phyloP scores from a whole-genome alignment of 2,329 filamentous ascomycete species.

The Drechslerella dactyloides region DNA sequence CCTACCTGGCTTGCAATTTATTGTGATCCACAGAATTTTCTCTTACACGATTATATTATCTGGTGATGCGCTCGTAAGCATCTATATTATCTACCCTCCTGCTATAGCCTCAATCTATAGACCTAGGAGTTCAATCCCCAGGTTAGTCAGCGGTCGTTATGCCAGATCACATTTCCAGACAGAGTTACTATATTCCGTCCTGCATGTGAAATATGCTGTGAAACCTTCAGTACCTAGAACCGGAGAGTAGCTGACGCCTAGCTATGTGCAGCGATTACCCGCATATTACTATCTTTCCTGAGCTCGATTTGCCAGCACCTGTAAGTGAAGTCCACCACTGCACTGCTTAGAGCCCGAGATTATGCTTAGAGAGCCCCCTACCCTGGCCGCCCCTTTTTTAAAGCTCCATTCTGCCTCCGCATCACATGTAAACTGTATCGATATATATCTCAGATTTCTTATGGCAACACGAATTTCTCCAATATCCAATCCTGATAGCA shows the following conservation, averaged over 20 bases:
- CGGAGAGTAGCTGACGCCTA: constrained; percentile 9
- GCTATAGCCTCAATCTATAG: neutral
- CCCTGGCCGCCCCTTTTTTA: no score
- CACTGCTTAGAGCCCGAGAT: no score
- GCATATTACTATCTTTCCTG: constrained; percentile 5
- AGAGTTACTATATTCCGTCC: no score
- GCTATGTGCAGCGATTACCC: constrained; percentile 21
- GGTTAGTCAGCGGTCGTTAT: constrained; percentile 19
- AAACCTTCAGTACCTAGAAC: constrained; percentile 10
- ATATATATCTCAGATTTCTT: no score
- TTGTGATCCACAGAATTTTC: neutral
- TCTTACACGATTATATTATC: constrained; percentile 18
- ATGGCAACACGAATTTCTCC: neutral
- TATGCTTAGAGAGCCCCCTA: no score
- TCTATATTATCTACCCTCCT: neutral
- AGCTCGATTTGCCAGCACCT: neutral
- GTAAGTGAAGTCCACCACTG: neutral
- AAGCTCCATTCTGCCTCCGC: no score
- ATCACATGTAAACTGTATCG: no score
- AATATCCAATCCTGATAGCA: neutral
- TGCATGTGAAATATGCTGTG: constrained; percentile 35
- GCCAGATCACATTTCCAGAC: no score
- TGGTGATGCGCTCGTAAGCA: constrained; percentile 1
- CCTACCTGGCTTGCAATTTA: constrained; percentile 29
- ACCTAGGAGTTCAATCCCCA: constrained; percentile 3